These are phyloP conservation scores for Fallopia convolvulus DNA, from an alignment of 148 eudicot species.

Conservation along the genomic window DNA sequence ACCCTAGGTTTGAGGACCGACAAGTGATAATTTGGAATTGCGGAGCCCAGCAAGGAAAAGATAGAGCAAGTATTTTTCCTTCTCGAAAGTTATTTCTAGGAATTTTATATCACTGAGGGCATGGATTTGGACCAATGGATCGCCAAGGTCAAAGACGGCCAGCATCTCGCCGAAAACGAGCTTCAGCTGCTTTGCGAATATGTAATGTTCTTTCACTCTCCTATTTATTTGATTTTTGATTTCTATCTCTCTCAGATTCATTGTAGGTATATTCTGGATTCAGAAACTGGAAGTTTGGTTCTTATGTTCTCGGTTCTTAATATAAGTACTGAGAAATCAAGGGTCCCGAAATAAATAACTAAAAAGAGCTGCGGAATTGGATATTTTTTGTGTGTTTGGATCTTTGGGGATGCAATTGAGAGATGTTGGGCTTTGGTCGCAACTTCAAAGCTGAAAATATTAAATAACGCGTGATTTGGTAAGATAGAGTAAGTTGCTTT, in stretches of 20 bases:
- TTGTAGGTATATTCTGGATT: not conserved
- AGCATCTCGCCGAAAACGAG: slow-evolving; percentile 95
- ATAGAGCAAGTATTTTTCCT: not conserved
- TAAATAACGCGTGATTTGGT: not conserved
- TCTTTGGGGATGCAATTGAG: not conserved
- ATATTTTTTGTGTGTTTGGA: not conserved
- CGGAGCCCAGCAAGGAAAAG: not conserved
- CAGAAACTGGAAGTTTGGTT: slow-evolving; percentile 1
- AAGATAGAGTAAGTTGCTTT: not conserved
- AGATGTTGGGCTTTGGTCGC: not conserved
- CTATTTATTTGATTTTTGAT: not conserved
- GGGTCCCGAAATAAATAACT: not conserved
- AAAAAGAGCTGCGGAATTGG: not conserved
- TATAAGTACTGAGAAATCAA: not conserved
- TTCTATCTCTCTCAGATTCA: slow-evolving; percentile 4
- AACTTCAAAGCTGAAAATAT: not conserved
- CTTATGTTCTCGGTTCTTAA: not conserved
- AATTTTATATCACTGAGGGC: not conserved
- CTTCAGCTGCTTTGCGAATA: slow-evolving; percentile 97
- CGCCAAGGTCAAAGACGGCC: slow-evolving; percentile 85
- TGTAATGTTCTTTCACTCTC: slow-evolving; percentile 25
- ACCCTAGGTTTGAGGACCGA: slow-evolving; percentile 6
- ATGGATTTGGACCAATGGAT: slow-evolving; percentile 99
- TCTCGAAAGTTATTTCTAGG: not conserved
- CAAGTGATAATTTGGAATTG: not conserved